Conservation (phyloP, 345 rosid species). For the Pistacia vera region DNA sequence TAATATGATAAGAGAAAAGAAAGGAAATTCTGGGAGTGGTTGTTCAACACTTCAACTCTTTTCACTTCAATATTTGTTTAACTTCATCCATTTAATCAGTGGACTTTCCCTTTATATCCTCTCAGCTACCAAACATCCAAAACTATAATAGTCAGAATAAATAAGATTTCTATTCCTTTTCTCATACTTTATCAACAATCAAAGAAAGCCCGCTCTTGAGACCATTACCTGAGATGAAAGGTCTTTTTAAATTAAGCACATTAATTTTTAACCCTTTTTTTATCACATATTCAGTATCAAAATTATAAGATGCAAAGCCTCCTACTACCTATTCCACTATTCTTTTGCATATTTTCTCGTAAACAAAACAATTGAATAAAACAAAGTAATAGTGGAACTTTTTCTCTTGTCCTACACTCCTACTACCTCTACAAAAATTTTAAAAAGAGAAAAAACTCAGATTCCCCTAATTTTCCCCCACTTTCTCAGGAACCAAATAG, state of each 20-base stretch:
- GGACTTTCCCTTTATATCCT: background rate
- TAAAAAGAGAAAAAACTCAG: slow-evolving; percentile 3
- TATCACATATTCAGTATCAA: background rate
- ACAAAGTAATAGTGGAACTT: background rate
- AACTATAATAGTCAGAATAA: background rate
- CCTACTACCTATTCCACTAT: background rate
- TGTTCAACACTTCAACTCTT: background rate
- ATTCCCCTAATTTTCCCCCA: background rate
- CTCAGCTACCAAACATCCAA: background rate
- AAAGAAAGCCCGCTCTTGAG: background rate
- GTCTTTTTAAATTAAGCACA: background rate
- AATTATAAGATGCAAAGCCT: slow-evolving; percentile 1
- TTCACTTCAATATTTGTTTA: slow-evolving; percentile 2
- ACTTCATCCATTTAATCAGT: background rate
- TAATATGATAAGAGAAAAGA: background rate
- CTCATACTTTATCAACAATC: background rate
- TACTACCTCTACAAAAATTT: background rate
- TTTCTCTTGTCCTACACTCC: background rate
- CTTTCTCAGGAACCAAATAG: slow-evolving; percentile 17
- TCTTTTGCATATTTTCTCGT: background rate
- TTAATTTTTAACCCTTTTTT: too few species aligned
- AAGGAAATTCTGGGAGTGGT: background rate
- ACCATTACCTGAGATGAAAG: too few species aligned
- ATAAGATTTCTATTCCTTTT: background rate
- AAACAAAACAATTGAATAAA: background rate